phyloP scores from a whole-genome alignment of 768 basidiomycete species.

The Termitomyces sp. region DNA sequence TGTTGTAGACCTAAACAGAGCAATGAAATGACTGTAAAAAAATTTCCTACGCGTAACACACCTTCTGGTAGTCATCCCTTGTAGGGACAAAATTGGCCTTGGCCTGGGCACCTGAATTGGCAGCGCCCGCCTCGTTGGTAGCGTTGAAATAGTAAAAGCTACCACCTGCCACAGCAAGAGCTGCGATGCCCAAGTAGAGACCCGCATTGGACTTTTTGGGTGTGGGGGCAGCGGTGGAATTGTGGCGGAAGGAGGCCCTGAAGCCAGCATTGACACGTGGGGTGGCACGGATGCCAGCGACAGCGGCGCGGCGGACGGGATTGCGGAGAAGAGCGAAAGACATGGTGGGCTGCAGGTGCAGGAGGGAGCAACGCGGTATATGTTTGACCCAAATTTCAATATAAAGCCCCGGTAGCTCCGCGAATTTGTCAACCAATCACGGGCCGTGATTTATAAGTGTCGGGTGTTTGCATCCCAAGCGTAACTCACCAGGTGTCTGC shows the following conservation, averaged over 20 bases:
- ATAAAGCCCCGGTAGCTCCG: conserved; percentile 7
- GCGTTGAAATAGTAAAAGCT: conserved; percentile 63
- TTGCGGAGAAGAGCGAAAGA: conserved; percentile 54
- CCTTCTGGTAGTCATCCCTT: conserved; percentile 90
- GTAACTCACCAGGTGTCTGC: background rate
- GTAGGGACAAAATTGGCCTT: conserved; percentile 70
- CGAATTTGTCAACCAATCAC: conserved; percentile 24
- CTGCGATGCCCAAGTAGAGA: conserved; percentile 62
- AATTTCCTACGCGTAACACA: conserved; percentile 22
- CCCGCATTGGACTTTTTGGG: conserved; percentile 51
- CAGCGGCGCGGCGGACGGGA: conserved; percentile 45
- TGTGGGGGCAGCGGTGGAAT: conserved; percentile 50
- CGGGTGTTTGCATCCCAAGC: background rate
- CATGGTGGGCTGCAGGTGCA: conserved; percentile 39
- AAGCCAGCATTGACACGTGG: conserved; percentile 25
- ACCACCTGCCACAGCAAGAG: conserved; percentile 56
- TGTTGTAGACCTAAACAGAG: conserved; percentile 77
- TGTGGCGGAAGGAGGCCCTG: conserved; percentile 53
- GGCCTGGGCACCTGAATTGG: conserved; percentile 62
- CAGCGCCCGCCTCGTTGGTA: conserved; percentile 50
- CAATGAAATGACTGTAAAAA: conserved; percentile 2
- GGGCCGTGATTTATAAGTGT: conserved; percentile 15
- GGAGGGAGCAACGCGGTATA: conserved; percentile 4
- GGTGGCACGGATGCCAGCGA: conserved; percentile 29
- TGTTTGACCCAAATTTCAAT: conserved; percentile 16